Conservation (phyloP, 176 grass and related monocot species). For the Cocos nucifera region DNA sequence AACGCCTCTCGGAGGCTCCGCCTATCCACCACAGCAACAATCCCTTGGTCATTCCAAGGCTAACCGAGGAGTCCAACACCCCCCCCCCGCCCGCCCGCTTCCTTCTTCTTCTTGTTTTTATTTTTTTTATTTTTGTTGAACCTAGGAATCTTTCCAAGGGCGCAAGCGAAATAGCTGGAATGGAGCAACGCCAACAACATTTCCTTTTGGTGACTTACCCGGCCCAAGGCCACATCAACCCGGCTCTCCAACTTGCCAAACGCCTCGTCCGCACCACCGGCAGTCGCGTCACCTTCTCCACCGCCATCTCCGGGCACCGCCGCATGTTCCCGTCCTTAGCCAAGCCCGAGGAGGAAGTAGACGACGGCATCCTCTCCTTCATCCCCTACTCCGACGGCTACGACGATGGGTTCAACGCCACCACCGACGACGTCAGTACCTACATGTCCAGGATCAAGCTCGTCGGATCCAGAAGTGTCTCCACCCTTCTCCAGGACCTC, state of each 20-base stretch:
- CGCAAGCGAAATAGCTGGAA: no score
- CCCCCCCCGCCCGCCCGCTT: no score
- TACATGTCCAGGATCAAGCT: not conserved
- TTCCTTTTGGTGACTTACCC: no score
- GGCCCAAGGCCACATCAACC: no score
- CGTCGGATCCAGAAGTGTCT: not conserved
- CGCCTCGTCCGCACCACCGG: not conserved
- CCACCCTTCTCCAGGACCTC: slow-evolving; percentile 25
- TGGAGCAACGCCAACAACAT: no score
- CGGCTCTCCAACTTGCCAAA: not conserved
- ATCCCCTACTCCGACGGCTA: slow-evolving; percentile 31
- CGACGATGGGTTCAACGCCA: slow-evolving; percentile 15
- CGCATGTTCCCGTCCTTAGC: slow-evolving; percentile 19
- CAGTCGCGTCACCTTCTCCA: slow-evolving; percentile 7
- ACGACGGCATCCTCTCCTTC: slow-evolving; percentile 20
- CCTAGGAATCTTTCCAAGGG: no score
- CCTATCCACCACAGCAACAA: no score
- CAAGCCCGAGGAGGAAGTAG: not conserved
- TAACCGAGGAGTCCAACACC: no score
- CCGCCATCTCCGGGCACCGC: slow-evolving; percentile 17
- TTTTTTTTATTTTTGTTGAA: no score
- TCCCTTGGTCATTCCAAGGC: no score
- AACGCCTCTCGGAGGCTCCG: no score
- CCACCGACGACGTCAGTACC: not conserved
- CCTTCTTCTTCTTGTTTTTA: no score